phyloP scores from a whole-genome alignment of 148 eudicot species.

The Dianthus caryophyllus region DNA sequence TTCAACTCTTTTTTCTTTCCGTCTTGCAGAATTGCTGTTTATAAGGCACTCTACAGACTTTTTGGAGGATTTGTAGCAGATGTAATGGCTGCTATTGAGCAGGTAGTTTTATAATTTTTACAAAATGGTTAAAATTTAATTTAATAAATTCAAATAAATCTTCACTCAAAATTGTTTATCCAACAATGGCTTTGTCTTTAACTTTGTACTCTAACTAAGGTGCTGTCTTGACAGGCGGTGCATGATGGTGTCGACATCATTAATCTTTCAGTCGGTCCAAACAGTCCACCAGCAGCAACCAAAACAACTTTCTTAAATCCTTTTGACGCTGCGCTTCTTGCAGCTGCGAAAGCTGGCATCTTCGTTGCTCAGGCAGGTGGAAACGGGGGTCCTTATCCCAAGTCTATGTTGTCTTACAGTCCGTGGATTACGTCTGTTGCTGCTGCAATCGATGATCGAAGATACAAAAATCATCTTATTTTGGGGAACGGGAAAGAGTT shows the following conservation, averaged over 20 bases:
- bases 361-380: slow-evolving; percentile 98
- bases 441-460: slow-evolving; percentile 94
- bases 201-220: too few species aligned
- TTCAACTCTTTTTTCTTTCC: slow-evolving; percentile 6
- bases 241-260: slow-evolving; percentile 96
- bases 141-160: neutral
- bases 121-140: too few species aligned
- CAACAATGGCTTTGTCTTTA: slow-evolving; percentile 4
- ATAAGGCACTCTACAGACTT: slow-evolving; percentile 91
- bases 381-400: slow-evolving; percentile 94
- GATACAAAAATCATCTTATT: slow-evolving; percentile 83
- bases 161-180: too few species aligned
- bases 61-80: slow-evolving; percentile 98
- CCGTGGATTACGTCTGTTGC: slow-evolving; percentile 98
- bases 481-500: slow-evolving; percentile 79
- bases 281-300: slow-evolving; percentile 89
- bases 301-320: slow-evolving; percentile 87
- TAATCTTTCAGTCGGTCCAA: slow-evolving; percentile 94
- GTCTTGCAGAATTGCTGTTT: slow-evolving; percentile 77
- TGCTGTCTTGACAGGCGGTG: slow-evolving; percentile 65
- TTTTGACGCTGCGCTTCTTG: slow-evolving; percentile 81
- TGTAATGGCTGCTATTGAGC: slow-evolving; percentile 94
- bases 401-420: slow-evolving; percentile 83
- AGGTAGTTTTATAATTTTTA: slow-evolving; percentile 38
- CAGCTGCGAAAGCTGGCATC: slow-evolving; percentile 89